phyloP scores from a whole-genome alignment of 345 rosid genomes.

The Citrus australasica region DNA sequence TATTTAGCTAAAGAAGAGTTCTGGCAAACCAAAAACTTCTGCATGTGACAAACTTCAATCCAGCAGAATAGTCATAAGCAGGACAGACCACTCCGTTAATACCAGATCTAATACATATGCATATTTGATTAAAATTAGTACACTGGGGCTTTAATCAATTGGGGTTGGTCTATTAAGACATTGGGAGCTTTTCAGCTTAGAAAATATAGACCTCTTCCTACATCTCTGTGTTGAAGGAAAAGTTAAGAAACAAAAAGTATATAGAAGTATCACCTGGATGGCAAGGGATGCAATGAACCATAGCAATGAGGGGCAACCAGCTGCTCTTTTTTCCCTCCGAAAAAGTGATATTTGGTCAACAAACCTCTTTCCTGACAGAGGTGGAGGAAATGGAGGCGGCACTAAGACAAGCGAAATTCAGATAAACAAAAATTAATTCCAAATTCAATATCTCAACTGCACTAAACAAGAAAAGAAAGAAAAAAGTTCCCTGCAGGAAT shows the following conservation, averaged over 20 bases:
- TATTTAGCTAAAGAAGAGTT: neutral
- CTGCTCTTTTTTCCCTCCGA: conserved; percentile 44
- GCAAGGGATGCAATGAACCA: conserved; percentile 68
- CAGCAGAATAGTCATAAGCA: neutral
- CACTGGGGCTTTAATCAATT: too few relatives aligned
- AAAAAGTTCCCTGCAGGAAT: neutral
- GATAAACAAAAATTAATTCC: conserved; percentile 15
- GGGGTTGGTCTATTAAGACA: too few relatives aligned
- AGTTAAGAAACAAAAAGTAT: neutral
- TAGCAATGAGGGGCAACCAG: conserved; percentile 73
- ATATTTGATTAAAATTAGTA: too few relatives aligned
- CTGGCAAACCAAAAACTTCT: neutral
- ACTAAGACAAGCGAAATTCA: conserved; percentile 45
- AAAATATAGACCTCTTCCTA: neutral
- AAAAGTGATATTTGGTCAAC: conserved; percentile 52
- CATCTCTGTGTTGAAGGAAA: neutral
- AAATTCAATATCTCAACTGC: conserved; percentile 11
- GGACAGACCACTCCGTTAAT: too few relatives aligned
- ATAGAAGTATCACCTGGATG: conserved; percentile 52
- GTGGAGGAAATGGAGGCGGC: conserved; percentile 84
- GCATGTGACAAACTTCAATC: neutral
- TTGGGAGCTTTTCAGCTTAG: neutral
- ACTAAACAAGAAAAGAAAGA: neutral
- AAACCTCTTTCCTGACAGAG: conserved; percentile 73
- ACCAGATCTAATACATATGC: too few relatives aligned